Conservation (phyloP, 257 asterid species). For the Sherardia arvensis region DNA sequence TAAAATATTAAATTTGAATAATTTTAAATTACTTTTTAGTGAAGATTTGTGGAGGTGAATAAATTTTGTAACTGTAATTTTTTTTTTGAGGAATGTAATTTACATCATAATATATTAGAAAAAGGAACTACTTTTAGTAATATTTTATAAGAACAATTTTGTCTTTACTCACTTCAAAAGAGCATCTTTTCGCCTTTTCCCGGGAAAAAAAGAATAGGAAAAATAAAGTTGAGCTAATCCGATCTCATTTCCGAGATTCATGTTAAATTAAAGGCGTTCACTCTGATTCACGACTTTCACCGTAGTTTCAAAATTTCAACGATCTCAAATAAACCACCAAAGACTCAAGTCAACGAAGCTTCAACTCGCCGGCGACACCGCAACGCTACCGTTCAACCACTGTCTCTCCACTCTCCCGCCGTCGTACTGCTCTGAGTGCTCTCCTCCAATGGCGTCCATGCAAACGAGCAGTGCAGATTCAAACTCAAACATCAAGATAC, state of each 20-base stretch:
- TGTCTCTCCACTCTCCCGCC: not conserved
- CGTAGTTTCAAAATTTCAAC: not conserved
- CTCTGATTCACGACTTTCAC: not conserved
- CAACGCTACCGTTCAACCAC: not conserved
- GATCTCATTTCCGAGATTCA: not conserved
- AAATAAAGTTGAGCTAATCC: not conserved
- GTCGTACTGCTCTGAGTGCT: no score
- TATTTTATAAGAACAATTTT: not conserved
- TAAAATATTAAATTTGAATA: no score
- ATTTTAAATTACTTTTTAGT: no score
- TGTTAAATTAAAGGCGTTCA: not conserved
- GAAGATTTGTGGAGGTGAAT: no score
- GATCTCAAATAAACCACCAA: not conserved
- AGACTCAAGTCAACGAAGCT: conserved; percentile 4
- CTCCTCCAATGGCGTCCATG: conserved; percentile 3
- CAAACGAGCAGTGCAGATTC: conserved; percentile 22
- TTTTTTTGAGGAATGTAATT: no score
- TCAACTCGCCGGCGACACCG: not conserved
- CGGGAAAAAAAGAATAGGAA: not conserved
- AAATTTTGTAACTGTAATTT: no score
- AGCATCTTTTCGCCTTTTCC: conserved; percentile 2
- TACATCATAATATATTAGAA: no score
- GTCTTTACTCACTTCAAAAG: not conserved
- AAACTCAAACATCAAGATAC: conserved; percentile 25
- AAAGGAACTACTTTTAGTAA: not conserved